Evolutionary conservation across 306 rosid species (phyloP).

Genomic region (Prunus padus): DNA sequence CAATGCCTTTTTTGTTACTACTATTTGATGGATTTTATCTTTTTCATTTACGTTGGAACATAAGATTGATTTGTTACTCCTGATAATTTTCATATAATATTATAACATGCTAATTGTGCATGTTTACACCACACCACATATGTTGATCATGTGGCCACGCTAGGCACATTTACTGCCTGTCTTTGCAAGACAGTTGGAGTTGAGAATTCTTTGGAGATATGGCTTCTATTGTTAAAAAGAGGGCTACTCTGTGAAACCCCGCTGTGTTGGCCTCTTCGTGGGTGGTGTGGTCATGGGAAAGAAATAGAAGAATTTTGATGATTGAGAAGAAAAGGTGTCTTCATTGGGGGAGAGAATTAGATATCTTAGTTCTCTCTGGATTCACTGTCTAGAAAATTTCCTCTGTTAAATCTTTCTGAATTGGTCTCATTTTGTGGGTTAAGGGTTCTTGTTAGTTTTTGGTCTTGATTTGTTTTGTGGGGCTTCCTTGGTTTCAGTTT

Average conservation of each 20-base stretch:
- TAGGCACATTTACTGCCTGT: not conserved
- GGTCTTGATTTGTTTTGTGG: not conserved
- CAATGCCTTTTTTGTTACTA: not conserved
- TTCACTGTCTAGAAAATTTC: not conserved
- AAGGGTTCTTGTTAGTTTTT: not conserved
- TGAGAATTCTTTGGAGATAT: not conserved
- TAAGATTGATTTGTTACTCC: not conserved
- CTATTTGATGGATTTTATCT: not conserved
- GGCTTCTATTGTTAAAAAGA: not conserved
- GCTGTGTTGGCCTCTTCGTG: not conserved
- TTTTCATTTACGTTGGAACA: not conserved
- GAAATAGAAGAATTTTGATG: conserved; percentile 3
- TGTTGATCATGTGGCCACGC: not conserved
- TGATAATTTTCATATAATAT: not conserved
- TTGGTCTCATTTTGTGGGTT: not conserved
- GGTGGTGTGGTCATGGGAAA: not conserved
- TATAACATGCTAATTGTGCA: not conserved
- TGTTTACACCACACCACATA: not conserved
- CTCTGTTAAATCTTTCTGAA: not conserved
- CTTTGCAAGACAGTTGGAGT: not conserved
- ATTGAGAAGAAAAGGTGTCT: not conserved
- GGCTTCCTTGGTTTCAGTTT: not conserved
- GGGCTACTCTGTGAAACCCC: not conserved
- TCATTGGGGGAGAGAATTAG: not conserved
- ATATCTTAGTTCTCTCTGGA: not conserved